Conservation (phyloP, 768 basidiomycete species). For the Suillus bovinus region DNA sequence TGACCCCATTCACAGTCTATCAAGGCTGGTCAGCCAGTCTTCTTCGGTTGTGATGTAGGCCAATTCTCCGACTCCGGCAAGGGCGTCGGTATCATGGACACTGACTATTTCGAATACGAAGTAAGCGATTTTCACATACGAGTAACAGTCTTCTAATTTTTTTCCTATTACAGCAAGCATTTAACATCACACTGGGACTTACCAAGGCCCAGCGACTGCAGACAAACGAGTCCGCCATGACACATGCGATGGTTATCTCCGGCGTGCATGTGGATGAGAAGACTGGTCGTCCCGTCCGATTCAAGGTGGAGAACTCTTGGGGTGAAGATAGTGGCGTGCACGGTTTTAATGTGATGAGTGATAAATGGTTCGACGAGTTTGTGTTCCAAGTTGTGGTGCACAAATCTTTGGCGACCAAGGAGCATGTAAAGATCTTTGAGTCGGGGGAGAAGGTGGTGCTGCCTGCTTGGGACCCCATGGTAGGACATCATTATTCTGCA, state of each 20-base stretch:
- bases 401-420: conserved; percentile 73
- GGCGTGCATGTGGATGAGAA: conserved; percentile 82
- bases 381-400: conserved; percentile 95
- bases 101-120: conserved; percentile 79
- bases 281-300: conserved; percentile 76
- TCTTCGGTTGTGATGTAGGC: conserved; percentile 97
- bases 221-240: conserved; percentile 87
- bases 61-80: conserved; percentile 67
- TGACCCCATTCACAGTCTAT: conserved; percentile 47
- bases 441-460: conserved; percentile 61
- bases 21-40: conserved; percentile 86
- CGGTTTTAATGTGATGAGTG: conserved; percentile 92
- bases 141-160: neutral
- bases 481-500: conserved; percentile 12
- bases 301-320: conserved; percentile 98
- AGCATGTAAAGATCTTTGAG: conserved; percentile 82
- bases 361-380: conserved; percentile 91
- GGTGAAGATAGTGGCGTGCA: conserved; percentile 73
- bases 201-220: conserved; percentile 85
- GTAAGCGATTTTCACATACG: conserved; percentile 32
- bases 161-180: conserved; percentile 60
- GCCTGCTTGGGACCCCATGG: conserved; percentile 78
- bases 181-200: conserved; percentile 77
- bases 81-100: conserved; percentile 81
- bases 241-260: conserved; percentile 87